These are phyloP conservation scores for Apiospora kogelbergensis DNA, from an alignment of 2,329 filamentous ascomycete genomes.

Conservation along the genomic window DNA sequence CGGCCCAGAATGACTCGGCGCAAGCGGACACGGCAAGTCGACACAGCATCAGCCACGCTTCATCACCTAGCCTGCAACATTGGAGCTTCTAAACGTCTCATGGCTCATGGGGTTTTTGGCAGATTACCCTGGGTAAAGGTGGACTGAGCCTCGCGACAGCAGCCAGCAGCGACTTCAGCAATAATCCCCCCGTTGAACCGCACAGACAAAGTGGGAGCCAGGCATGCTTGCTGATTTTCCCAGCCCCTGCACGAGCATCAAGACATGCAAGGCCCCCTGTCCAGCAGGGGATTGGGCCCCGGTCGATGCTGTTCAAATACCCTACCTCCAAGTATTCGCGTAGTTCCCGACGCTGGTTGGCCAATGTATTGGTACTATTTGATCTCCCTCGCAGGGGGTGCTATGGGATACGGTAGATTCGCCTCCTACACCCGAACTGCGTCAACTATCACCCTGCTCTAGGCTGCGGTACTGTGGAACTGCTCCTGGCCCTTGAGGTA, in stretches of 20 bases:
- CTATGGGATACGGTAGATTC: not conserved
- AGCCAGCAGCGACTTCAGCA: not conserved
- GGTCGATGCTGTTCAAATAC: not conserved
- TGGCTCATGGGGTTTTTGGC: not conserved
- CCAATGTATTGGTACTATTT: not conserved
- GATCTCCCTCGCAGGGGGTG: not conserved
- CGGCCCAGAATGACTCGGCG: not conserved
- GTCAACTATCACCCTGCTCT: not conserved
- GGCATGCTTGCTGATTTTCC: conserved; percentile 1
- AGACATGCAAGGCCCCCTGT: not conserved
- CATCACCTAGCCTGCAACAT: not conserved
- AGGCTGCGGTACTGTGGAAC: not conserved
- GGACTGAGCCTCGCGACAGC: not conserved
- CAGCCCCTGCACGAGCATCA: not conserved
- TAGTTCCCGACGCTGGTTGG: not conserved
- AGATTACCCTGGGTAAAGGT: conserved; percentile 4
- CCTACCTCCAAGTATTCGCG: not conserved
- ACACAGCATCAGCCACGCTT: not conserved
- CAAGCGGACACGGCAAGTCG: not conserved
- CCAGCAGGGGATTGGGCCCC: not conserved
- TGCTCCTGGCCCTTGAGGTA: not conserved
- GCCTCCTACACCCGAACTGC: not conserved
- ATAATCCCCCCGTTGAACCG: conserved; percentile 2
- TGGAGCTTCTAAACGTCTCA: not conserved
- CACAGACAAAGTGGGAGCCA: not conserved